phyloP scores from a whole-genome alignment of 1,284 basidiomycete genomes.

The Microstroma glucosiphilum region DNA sequence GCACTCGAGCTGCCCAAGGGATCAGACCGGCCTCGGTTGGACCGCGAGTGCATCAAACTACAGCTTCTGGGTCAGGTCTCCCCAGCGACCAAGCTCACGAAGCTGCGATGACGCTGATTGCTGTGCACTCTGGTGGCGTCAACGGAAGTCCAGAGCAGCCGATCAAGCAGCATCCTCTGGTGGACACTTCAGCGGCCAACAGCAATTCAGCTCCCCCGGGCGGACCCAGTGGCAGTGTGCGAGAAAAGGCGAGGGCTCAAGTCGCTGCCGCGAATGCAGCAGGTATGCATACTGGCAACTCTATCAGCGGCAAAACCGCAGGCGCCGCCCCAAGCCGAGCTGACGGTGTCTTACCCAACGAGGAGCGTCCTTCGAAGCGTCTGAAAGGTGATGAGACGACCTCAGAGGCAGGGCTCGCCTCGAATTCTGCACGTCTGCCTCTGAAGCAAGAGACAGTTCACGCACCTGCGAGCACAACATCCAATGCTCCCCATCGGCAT shows the following conservation, averaged over 20 bases:
- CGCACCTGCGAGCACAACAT: conserved; percentile 4
- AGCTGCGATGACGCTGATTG: conserved; percentile 47
- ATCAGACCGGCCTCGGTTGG: background rate
- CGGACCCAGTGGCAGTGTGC: background rate
- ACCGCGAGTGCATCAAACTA: background rate
- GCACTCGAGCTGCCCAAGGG: background rate
- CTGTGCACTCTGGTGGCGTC: conserved; percentile 27
- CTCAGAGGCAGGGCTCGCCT: conserved; percentile 1
- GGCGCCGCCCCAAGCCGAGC: conserved; percentile 7
- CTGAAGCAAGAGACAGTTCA: conserved; percentile 1
- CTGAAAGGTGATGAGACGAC: background rate
- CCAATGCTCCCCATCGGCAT: conserved; percentile 11
- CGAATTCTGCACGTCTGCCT: conserved; percentile 1
- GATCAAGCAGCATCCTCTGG: no score
- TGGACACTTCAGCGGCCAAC: background rate
- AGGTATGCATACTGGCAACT: background rate
- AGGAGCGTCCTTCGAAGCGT: conserved; percentile 5
- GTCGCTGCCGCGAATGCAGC: conserved; percentile 4
- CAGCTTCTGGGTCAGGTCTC: no score
- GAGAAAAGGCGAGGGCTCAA: conserved; percentile 1
- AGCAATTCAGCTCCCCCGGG: background rate
- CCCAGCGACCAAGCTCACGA: conserved; percentile 16
- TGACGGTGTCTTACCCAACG: background rate
- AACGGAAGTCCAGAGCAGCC: background rate
- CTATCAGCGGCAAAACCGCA: conserved; percentile 1